Base-by-base conservation (phyloP, 2,329 filamentous ascomycete genomes). In the Mycosphaerella sp. region DNA sequence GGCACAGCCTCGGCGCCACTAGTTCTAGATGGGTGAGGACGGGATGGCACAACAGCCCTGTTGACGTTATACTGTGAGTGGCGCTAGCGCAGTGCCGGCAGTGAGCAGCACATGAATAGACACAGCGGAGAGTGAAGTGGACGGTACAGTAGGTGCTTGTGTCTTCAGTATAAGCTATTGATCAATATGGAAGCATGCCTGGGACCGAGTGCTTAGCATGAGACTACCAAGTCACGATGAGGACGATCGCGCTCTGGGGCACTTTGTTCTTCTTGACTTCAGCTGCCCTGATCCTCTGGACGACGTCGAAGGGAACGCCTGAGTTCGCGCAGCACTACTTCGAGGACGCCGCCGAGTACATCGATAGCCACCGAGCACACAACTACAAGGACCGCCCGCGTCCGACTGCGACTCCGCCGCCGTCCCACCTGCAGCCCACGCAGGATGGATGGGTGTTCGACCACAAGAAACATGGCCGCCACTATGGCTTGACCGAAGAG, bases 401-500 rank as follows among this genome's bases (percentile, higher is more conserved):
- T 17, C 28, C 37, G 2, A 16, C 21, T 12, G 27, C 35, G 10
- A 28, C 27, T 16, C 42, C 21, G 21, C 52, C 37, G n/a, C 42
- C 37, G 30, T 39, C 49, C 14, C 49, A 44, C 25, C 30, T 30
- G 13, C 48, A 18, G 4, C 44, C 41, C 35, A 44, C 46, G 7
- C 41, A 50, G 17, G 25, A 41, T 6, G 48, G 50, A 6, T 59
- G 57, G 57, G 39, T 27, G 21, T 59, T 58, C 41, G 42, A 54
- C 14, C 53, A 54, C 47, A 52, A 50, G 16, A 48, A 55, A 36
- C 59, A 65, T 42, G 59, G 56, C 14, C 48, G 49, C 16, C 59
- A 62, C 25, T 62, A 63, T 42, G 62, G 60, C 10, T 59, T 66
- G 18, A 56, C 58, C 18, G 57, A 63, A 32, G 47, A 54, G 44